A percentile compares a stretch with the other conserved stretches of the same genome.
Evolutionary conservation across 2,329 filamentous ascomycete genomes (phyloP).

Genomic region (Ceratocystis destructans): DNA sequence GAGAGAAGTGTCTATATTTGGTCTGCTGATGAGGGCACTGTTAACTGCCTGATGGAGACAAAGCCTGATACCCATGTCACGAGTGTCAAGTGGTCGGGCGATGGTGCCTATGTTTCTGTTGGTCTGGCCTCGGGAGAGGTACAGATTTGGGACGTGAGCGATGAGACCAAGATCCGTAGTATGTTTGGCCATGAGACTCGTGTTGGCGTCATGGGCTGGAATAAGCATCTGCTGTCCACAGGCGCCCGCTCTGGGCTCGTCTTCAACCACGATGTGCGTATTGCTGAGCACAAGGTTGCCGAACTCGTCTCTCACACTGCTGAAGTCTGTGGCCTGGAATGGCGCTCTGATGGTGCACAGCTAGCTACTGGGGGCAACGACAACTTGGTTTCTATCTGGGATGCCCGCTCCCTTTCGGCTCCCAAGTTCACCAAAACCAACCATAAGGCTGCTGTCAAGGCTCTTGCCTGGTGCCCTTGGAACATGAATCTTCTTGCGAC

Average conservation of each 20-base stretch:
- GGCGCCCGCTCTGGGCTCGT: slow-evolving; percentile 89
- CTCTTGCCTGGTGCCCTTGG: slow-evolving; percentile 97
- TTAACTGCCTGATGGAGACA: slow-evolving; percentile 79
- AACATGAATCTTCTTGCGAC: slow-evolving; percentile 94
- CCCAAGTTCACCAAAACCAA: slow-evolving; percentile 99
- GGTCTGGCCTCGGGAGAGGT: slow-evolving; percentile 91
- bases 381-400: slow-evolving; percentile 98
- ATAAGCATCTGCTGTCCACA: slow-evolving; percentile 92
- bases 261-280: slow-evolving; percentile 96
- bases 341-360: slow-evolving; percentile 91
- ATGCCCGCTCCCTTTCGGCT: slow-evolving; percentile 79
- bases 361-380: slow-evolving; percentile 96
- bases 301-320: slow-evolving; percentile 95
- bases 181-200: slow-evolving; percentile 97
- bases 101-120: slow-evolving; percentile 91
- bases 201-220: slow-evolving; percentile 97
- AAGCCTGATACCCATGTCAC: slow-evolving; percentile 86
- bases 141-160: slow-evolving; percentile 98
- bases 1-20: slow-evolving; percentile 97
- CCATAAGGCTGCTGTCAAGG: slow-evolving; percentile 97
- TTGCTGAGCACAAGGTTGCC: slow-evolving; percentile 94
- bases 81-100: slow-evolving; percentile 97
- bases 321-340: slow-evolving; percentile 95
- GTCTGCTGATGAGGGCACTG: slow-evolving; percentile 87
- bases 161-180: slow-evolving; percentile 87